phyloP scores from a whole-genome alignment of 2,329 filamentous ascomycete species.

The Diplodia mutila region DNA sequence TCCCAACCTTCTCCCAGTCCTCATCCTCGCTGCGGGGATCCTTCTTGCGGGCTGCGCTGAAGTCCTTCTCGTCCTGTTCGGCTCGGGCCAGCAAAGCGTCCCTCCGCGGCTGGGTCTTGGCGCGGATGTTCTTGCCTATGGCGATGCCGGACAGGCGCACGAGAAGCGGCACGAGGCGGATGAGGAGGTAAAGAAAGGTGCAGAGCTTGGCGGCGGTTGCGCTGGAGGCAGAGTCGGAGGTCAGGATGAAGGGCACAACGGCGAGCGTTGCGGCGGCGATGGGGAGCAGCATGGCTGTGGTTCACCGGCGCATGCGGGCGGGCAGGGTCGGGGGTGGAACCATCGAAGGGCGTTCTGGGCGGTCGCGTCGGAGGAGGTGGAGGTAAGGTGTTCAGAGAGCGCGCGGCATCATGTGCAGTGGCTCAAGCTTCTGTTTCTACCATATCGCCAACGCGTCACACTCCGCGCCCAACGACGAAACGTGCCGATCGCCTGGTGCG shows the following conservation, averaged over 20 bases:
- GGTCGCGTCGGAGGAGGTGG: slow-evolving; percentile 1
- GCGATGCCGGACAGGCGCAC: slow-evolving; percentile 36
- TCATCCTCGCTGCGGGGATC: slow-evolving; percentile 54
- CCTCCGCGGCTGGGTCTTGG: slow-evolving; percentile 38
- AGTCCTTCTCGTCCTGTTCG: slow-evolving; percentile 36
- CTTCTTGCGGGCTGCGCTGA: slow-evolving; percentile 30
- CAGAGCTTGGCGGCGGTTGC: slow-evolving; percentile 17
- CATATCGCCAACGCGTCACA: background rate
- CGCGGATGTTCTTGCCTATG: slow-evolving; percentile 38
- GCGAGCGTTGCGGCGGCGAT: slow-evolving; percentile 26
- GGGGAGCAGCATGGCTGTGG: slow-evolving; percentile 28
- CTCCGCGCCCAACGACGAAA: background rate
- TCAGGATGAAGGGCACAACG: slow-evolving; percentile 36
- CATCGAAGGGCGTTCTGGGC: slow-evolving; percentile 3
- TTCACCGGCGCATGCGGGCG: slow-evolving; percentile 22
- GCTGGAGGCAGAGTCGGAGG: slow-evolving; percentile 18
- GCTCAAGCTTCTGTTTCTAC: slow-evolving; percentile 25
- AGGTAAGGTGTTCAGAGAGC: slow-evolving; percentile 24
- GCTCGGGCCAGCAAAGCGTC: slow-evolving; percentile 40
- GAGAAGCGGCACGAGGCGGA: slow-evolving; percentile 35
- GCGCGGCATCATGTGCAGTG: slow-evolving; percentile 25
- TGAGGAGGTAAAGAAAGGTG: slow-evolving; percentile 29
- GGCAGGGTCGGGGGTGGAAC: background rate
- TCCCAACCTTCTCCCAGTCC: slow-evolving; percentile 72
- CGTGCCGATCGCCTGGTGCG: background rate